Evolutionary conservation across 306 rosid species (phyloP).

Genomic region (Sechiopsis laciniata): DNA sequence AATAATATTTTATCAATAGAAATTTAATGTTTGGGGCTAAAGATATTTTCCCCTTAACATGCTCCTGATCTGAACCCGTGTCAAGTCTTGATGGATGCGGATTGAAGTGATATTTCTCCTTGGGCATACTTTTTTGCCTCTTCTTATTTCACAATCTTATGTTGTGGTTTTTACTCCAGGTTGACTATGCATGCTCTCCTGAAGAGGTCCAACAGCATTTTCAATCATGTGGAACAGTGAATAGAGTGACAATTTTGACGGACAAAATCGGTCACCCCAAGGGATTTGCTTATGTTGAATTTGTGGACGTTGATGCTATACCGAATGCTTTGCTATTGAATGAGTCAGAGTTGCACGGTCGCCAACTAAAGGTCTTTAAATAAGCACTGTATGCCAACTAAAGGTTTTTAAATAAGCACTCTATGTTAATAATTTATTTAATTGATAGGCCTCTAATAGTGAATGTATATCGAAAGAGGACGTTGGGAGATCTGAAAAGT

Average conservation of each 20-base stretch:
- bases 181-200: slow-evolving; percentile 92
- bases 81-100: background rate
- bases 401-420: too few relatives aligned
- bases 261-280: slow-evolving; percentile 99
- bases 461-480: background rate
- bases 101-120: background rate
- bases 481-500: background rate
- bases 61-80: background rate
- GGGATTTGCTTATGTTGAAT: slow-evolving; percentile 98
- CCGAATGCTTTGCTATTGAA: slow-evolving; percentile 88
- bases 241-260: slow-evolving; percentile 95
- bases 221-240: slow-evolving; percentile 99
- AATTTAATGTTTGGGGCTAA: background rate
- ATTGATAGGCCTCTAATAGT: background rate
- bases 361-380: slow-evolving; percentile 77
- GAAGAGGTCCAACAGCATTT: slow-evolving; percentile 99
- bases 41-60: background rate
- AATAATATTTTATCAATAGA: background rate
- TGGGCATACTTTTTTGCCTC: background rate
- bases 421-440: background rate
- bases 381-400: slow-evolving; percentile 3
- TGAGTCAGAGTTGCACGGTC: slow-evolving; percentile 96
- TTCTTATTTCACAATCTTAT: too few relatives aligned
- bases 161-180: slow-evolving; percentile 41
- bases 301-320: slow-evolving; percentile 88